Percentiles rank a stretch among this genome's conserved stretches.
Conservation (phyloP, 2,329 filamentous ascomycete species). For the Pseudogymnoascus sp. region DNA sequence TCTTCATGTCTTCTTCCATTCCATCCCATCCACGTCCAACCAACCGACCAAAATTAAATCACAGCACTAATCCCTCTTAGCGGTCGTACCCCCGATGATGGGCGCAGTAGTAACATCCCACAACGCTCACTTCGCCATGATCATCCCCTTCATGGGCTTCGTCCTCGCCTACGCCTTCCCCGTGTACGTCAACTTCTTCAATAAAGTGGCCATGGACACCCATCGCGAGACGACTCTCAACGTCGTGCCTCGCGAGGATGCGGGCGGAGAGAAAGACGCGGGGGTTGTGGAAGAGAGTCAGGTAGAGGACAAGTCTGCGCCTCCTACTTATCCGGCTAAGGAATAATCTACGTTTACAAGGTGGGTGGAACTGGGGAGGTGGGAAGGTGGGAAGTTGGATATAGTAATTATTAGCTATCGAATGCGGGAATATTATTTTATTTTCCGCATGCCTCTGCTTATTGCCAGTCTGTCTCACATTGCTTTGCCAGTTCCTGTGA, state of each 20-base stretch:
- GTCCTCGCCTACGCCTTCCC: slow-evolving; percentile 13
- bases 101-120: slow-evolving; percentile 56
- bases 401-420: neutral
- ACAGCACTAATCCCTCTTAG: neutral
- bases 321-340: neutral
- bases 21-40: neutral
- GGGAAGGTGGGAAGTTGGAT: neutral
- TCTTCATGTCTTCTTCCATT: neutral
- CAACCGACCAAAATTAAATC: neutral
- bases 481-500: neutral
- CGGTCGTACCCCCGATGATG: slow-evolving; percentile 62
- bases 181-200: slow-evolving; percentile 14
- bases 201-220: slow-evolving; percentile 20
- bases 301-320: neutral
- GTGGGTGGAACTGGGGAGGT: neutral
- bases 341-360: neutral
- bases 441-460: neutral
- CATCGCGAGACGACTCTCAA: slow-evolving; percentile 7
- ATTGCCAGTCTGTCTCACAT: neutral
- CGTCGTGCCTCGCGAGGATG: neutral
- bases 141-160: slow-evolving; percentile 15
- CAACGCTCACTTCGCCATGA: neutral
- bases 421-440: neutral
- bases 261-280: neutral
- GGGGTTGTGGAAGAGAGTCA: neutral